phyloP scores from a whole-genome alignment of 176 grass and related monocot species.

The Musa itinerans region DNA sequence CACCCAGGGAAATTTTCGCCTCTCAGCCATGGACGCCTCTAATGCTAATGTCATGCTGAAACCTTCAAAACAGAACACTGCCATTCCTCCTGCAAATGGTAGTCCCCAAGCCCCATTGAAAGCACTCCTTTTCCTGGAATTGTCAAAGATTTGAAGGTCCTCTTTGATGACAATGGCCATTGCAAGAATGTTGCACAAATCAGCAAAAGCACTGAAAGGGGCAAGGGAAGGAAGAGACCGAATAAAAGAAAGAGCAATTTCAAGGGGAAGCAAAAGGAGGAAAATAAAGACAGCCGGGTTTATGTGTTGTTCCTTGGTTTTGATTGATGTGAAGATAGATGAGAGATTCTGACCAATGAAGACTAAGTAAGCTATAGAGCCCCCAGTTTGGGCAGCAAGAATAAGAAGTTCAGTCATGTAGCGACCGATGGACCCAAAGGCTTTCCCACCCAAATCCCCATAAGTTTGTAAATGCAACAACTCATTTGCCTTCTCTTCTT shows the following conservation, averaged over 20 bases:
- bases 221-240: constrained; percentile 63
- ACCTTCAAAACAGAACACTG: constrained; percentile 89
- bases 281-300: constrained; percentile 56
- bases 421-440: constrained; percentile 50
- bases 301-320: neutral
- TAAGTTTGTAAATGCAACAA: constrained; percentile 33
- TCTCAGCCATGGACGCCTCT: constrained; percentile 80
- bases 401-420: constrained; percentile 74
- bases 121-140: constrained; percentile 42
- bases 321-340: constrained; percentile 37
- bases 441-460: constrained; percentile 71
- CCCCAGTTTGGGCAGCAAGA: constrained; percentile 62
- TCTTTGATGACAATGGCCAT: constrained; percentile 86
- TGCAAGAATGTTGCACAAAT: constrained; percentile 67
- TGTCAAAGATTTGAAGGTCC: constrained; percentile 55
- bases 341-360: constrained; percentile 92
- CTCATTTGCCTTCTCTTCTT: neutral
- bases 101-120: constrained; percentile 66
- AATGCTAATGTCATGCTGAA: constrained; percentile 87
- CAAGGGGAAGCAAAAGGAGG: constrained; percentile 52
- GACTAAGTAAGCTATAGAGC: constrained; percentile 68
- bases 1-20: constrained; percentile 58
- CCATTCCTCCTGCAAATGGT: constrained; percentile 55
- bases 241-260: constrained; percentile 72
- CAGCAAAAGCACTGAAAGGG: constrained; percentile 81